Percentiles rank a stretch among this genome's conserved stretches.
Conservation (phyloP, 2,329 filamentous ascomycete species). For the Penicillium oxalicum region DNA sequence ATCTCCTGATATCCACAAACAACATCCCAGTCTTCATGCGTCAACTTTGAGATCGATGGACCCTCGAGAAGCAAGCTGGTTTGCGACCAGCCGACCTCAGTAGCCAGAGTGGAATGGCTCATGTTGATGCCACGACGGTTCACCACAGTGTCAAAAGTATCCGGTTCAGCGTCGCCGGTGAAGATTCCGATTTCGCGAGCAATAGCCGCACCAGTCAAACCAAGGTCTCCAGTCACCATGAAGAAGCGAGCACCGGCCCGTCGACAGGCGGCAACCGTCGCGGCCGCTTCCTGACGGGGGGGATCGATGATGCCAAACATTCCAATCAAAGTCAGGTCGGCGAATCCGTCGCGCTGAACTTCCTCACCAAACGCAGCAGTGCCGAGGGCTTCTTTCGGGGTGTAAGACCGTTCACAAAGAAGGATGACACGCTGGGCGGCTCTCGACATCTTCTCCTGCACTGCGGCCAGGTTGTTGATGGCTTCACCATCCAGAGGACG, state of each 20-base stretch:
- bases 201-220: conserved; percentile 61
- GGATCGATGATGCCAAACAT: conserved; percentile 62
- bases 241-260: conserved; percentile 58
- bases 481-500: neutral
- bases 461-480: neutral
- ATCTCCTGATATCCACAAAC: conserved; percentile 2
- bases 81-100: neutral
- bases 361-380: neutral
- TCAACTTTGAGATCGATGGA: neutral
- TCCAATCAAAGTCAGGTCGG: conserved; percentile 31
- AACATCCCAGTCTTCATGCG: neutral
- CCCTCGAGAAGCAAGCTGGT: neutral
- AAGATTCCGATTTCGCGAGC: conserved; percentile 61
- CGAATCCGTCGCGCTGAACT: conserved; percentile 47
- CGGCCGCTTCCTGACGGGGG: conserved; percentile 53
- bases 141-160: neutral
- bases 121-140: neutral
- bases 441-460: neutral
- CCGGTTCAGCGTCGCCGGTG: conserved; percentile 1
- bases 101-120: neutral
- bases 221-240: conserved; percentile 63
- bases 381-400: neutral
- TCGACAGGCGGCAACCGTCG: conserved; percentile 56
- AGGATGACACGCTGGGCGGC: neutral
- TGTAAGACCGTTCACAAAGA: neutral